phyloP scores from a whole-genome alignment of 192 early-diverging fungal genomes.

The Dissophora ornata region DNA sequence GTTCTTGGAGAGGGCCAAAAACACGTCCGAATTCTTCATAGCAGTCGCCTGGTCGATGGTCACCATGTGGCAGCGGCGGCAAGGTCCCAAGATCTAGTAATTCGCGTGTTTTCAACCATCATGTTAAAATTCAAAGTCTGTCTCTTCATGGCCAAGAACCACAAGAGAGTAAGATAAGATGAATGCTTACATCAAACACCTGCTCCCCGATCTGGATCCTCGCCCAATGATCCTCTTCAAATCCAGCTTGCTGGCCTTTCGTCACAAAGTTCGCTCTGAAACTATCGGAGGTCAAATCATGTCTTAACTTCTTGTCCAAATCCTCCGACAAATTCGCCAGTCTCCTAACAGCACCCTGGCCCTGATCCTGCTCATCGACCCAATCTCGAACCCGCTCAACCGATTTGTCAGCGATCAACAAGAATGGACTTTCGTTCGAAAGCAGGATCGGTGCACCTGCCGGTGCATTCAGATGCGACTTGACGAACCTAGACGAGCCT shows the following conservation, averaged over 20 bases:
- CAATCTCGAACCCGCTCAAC: slow-evolving; percentile 64
- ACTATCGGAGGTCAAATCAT: slow-evolving; percentile 52
- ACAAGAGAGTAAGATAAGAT: no score
- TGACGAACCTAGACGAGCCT: slow-evolving; percentile 34
- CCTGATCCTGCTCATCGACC: slow-evolving; percentile 54
- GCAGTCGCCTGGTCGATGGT: slow-evolving; percentile 75
- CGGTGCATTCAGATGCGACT: slow-evolving; percentile 53
- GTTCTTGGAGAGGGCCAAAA: slow-evolving; percentile 63
- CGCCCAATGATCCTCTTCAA: slow-evolving; percentile 76
- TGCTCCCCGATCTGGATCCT: slow-evolving; percentile 58
- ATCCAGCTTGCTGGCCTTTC: slow-evolving; percentile 57
- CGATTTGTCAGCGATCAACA: slow-evolving; percentile 72
- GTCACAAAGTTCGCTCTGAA: slow-evolving; percentile 82
- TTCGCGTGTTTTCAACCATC: background rate
- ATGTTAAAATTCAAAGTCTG: background rate
- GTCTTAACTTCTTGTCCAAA: slow-evolving; percentile 24
- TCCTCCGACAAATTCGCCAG: slow-evolving; percentile 26
- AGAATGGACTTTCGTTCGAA: slow-evolving; percentile 79
- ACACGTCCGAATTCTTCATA: slow-evolving; percentile 69
- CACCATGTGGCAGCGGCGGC: slow-evolving; percentile 81
- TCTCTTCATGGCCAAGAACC: background rate
- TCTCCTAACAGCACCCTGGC: slow-evolving; percentile 41
- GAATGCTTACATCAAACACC: slow-evolving; percentile 62
- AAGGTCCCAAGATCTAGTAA: slow-evolving; percentile 65
- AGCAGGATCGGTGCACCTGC: slow-evolving; percentile 60